Evolutionary conservation across 83 land plant genomes (phyloP).

Genomic region (Diphasiastrum complanatum): DNA sequence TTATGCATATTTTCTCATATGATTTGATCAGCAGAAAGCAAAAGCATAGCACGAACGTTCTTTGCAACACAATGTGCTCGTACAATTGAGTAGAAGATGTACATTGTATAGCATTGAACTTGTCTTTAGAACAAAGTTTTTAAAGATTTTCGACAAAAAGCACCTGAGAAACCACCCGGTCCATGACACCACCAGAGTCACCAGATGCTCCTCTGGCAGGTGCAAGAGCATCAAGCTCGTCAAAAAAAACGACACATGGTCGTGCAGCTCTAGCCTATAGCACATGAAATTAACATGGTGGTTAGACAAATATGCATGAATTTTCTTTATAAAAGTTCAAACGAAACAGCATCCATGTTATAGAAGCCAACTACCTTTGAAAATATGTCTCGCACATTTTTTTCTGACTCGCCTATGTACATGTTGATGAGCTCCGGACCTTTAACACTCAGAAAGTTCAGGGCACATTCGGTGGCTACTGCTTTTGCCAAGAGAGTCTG

Average conservation of each 20-base stretch:
- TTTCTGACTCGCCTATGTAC: constrained; percentile 98
- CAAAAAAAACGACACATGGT: constrained; percentile 96
- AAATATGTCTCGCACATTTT: constrained; percentile 92
- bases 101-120: background rate
- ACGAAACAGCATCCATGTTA: too few species aligned
- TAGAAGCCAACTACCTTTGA: too few species aligned
- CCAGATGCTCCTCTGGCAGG: constrained; percentile 97
- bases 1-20: too few species aligned
- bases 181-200: constrained; percentile 99
- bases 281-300: constrained; percentile 3
- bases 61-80: too few species aligned
- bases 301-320: too few species aligned
- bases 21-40: too few species aligned
- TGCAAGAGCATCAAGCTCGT: constrained; percentile 96
- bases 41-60: too few species aligned
- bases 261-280: constrained; percentile 85
- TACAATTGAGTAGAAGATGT: too few species aligned
- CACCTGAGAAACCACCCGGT: constrained; percentile 96
- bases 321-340: too few species aligned
- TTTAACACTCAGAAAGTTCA: constrained; percentile 93
- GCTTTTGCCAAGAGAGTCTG: constrained; percentile 96
- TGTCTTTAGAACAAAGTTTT: background rate
- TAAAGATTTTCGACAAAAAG: background rate
- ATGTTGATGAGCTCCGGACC: constrained; percentile 98
- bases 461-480: constrained; percentile 91